Conservation (phyloP, 129 eudicot species). For the Oenanthe sinensis region DNA sequence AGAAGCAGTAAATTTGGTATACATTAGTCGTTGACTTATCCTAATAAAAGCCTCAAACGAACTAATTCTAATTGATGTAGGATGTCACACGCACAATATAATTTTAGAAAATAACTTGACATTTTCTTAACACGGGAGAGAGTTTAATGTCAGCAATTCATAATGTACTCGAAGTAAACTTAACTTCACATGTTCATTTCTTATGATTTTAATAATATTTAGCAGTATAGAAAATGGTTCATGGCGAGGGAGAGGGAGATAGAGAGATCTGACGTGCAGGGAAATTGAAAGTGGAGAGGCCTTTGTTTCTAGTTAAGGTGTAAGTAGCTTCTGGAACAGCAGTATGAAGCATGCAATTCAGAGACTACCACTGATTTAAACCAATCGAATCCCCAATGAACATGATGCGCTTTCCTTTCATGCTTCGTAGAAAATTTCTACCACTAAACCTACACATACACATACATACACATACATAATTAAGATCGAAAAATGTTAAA, state of each 20-base stretch:
- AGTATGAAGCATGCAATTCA: constrained; percentile 18
- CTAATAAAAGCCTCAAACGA: too few relatives aligned
- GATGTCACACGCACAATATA: too few relatives aligned
- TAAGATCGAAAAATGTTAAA: background rate
- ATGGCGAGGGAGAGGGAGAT: background rate
- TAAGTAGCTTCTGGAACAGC: constrained; percentile 4
- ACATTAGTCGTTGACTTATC: too few relatives aligned
- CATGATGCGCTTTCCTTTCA: constrained; percentile 13
- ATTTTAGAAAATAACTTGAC: too few relatives aligned
- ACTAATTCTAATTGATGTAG: too few relatives aligned
- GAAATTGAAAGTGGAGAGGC: constrained; percentile 3
- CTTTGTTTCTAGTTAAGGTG: constrained; percentile 9
- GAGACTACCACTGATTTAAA: constrained; percentile 18
- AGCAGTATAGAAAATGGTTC: background rate
- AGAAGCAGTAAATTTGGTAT: too few relatives aligned
- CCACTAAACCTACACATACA: constrained; percentile 10
- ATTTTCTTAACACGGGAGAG: too few relatives aligned
- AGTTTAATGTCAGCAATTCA: too few relatives aligned
- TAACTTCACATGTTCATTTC: too few relatives aligned
- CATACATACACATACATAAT: too few relatives aligned
- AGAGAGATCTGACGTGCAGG: background rate
- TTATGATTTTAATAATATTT: too few relatives aligned
- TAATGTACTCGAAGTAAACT: too few relatives aligned
- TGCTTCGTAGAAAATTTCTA: background rate
- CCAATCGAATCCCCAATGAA: constrained; percentile 17